These are phyloP conservation scores for Malbranchea cinnamomea DNA, from an alignment of 2,329 filamentous ascomycete genomes.

Conservation along the genomic window DNA sequence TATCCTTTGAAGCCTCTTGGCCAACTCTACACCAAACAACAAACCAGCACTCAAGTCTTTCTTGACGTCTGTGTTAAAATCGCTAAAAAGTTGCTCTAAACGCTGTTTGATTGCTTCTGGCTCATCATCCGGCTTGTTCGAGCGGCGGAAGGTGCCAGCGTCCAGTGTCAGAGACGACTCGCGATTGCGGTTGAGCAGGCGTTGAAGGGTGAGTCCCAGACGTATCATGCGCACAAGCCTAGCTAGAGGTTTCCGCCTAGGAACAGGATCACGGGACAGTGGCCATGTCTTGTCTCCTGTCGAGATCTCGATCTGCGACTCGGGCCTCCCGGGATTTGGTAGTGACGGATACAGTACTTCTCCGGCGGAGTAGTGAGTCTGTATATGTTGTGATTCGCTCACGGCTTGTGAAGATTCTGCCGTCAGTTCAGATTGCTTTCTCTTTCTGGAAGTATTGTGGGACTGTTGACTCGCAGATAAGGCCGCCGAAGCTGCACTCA, in stretches of 20 bases:
- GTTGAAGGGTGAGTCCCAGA: conserved; percentile 23
- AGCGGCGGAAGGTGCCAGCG: too few relatives aligned
- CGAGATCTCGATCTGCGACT: too few relatives aligned
- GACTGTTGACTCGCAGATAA: too few relatives aligned
- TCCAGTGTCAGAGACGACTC: conserved; percentile 10
- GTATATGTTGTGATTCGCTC: too few relatives aligned
- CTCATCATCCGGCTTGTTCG: conserved; percentile 8
- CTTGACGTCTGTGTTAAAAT: conserved; percentile 23
- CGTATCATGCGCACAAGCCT: conserved; percentile 22
- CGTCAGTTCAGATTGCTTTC: too few relatives aligned
- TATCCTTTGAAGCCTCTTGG: conserved; percentile 18
- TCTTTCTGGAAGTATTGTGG: too few relatives aligned
- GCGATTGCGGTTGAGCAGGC: conserved; percentile 14
- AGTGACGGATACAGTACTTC: too few relatives aligned
- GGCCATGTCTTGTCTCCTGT: too few relatives aligned
- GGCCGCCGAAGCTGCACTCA: background rate
- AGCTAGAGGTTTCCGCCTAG: conserved; percentile 12
- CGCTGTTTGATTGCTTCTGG: conserved; percentile 15
- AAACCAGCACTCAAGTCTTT: conserved; percentile 27
- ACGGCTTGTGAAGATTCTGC: too few relatives aligned
- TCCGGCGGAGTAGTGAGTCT: too few relatives aligned
- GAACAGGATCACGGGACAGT: too few relatives aligned
- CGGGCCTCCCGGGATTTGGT: too few relatives aligned
- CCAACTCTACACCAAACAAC: conserved; percentile 29
- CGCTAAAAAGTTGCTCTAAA: conserved; percentile 21